Evolutionary conservation across 768 basidiomycete genomes (phyloP).

Genomic region (Lentinula boryana): DNA sequence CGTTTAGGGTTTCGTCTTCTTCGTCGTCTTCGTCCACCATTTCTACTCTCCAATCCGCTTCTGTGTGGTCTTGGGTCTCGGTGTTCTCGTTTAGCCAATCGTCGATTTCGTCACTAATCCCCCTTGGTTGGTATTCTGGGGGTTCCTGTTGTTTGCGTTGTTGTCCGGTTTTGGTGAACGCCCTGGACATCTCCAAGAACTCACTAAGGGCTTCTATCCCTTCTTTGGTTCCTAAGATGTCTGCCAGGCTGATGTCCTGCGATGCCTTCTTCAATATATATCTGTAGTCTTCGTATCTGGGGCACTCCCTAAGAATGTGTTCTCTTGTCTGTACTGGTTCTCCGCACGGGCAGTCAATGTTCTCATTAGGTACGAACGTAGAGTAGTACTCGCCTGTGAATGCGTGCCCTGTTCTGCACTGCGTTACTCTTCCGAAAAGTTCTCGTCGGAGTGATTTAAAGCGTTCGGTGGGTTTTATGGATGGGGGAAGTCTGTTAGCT

Average conservation of each 20-base stretch:
- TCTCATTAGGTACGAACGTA: constrained; percentile 14
- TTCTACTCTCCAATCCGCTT: background rate
- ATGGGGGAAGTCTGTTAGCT: background rate
- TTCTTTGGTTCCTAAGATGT: constrained; percentile 15
- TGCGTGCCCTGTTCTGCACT: constrained; percentile 21
- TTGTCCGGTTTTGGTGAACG: constrained; percentile 13
- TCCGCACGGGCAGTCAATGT: constrained; percentile 19
- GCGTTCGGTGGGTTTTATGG: background rate
- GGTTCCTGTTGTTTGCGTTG: background rate
- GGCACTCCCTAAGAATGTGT: constrained; percentile 19
- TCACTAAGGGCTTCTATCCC: constrained; percentile 16
- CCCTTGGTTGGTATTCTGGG: background rate
- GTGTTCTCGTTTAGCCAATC: background rate
- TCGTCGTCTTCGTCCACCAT: background rate
- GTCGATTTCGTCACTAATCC: background rate
- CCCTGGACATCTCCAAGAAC: constrained; percentile 13
- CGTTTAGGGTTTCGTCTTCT: background rate
- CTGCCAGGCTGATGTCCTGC: constrained; percentile 6
- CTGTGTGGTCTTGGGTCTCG: background rate
- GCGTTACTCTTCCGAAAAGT: constrained; percentile 17
- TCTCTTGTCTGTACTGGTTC: constrained; percentile 14
- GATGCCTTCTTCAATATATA: constrained; percentile 10
- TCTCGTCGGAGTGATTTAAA: constrained; percentile 10
- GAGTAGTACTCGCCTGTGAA: constrained; percentile 22
- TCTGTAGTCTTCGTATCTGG: constrained; percentile 12